Evolutionary conservation across 108 stramenopile genomes (phyloP).

Genomic region (Schizochytrium sp.): DNA sequence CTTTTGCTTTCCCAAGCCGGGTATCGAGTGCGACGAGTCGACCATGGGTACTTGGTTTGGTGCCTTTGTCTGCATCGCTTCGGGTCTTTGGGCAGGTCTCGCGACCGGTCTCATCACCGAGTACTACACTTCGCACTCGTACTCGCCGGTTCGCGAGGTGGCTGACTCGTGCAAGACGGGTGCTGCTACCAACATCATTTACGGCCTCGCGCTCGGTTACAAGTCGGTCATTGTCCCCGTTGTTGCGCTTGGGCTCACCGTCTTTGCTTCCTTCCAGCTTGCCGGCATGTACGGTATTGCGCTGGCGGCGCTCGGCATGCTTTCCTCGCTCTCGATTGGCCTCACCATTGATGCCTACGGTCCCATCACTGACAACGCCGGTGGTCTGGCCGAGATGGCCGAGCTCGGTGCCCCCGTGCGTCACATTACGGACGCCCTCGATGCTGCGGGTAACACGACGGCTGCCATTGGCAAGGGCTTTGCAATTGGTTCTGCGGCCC

Average conservation of each 20-base stretch:
- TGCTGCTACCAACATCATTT: constrained; percentile 96
- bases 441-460: constrained; percentile 97
- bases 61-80: constrained; percentile 59
- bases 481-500: constrained; percentile 96
- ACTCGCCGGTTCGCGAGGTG: constrained; percentile 82
- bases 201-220: constrained; percentile 94
- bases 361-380: constrained; percentile 97
- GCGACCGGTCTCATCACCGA: constrained; percentile 93
- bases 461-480: constrained; percentile 99
- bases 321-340: constrained; percentile 92
- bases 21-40: constrained; percentile 47
- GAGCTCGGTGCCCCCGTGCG: constrained; percentile 82
- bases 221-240: constrained; percentile 95
- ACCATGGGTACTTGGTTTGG: constrained; percentile 32
- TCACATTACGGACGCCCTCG: constrained; percentile 95
- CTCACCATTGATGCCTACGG: constrained; percentile 98
- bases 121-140: constrained; percentile 95
- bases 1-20: constrained; percentile 50
- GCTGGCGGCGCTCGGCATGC: constrained; percentile 93
- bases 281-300: constrained; percentile 93
- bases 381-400: constrained; percentile 99
- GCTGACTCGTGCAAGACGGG: constrained; percentile 90
- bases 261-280: constrained; percentile 78
- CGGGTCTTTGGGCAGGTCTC: constrained; percentile 88
- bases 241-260: constrained; percentile 76